Percentiles rank a stretch among this genome's conserved stretches.
Conservation (phyloP, 495 filamentous ascomycete genomes). For the Penicillium psychrofluorescens region DNA sequence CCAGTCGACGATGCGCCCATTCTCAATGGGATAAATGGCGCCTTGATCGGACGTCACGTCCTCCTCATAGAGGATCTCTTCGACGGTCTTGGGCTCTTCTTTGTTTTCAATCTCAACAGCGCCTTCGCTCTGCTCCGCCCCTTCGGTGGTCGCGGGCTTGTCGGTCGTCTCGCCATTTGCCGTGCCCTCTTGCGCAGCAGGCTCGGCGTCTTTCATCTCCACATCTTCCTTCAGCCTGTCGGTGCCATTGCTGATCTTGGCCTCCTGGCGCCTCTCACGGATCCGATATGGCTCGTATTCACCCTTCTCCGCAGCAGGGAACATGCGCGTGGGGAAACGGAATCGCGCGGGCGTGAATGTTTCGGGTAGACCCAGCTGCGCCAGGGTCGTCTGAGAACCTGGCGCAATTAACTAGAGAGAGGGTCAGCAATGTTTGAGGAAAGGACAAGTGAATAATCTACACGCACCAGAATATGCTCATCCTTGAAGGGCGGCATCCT, state of each 20-base stretch:
- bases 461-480: slow-evolving; percentile 63
- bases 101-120: slow-evolving; percentile 5
- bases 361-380: slow-evolving; percentile 87
- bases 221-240: slow-evolving; percentile 38
- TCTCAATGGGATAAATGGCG: slow-evolving; percentile 77
- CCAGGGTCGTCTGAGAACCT: slow-evolving; percentile 87
- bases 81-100: slow-evolving; percentile 18
- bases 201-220: slow-evolving; percentile 33
- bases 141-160: not conserved
- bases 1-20: slow-evolving; percentile 84
- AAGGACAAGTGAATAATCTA: not conserved
- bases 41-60: slow-evolving; percentile 81
- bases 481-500: slow-evolving; percentile 70
- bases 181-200: slow-evolving; percentile 9
- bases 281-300: slow-evolving; percentile 82
- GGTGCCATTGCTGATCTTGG: slow-evolving; percentile 29
- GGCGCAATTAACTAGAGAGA: slow-evolving; percentile 73
- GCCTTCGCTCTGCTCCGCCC: slow-evolving; percentile 1
- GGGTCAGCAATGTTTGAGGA: not conserved
- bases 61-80: slow-evolving; percentile 68
- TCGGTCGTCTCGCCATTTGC: slow-evolving; percentile 3
- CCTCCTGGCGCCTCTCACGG: slow-evolving; percentile 57
- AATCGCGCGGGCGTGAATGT: slow-evolving; percentile 78
- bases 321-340: slow-evolving; percentile 88
- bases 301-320: slow-evolving; percentile 67